These are phyloP conservation scores for Nannochloropsis oceanica DNA, from an alignment of 108 stramenopile species.

Conservation along the genomic window DNA sequence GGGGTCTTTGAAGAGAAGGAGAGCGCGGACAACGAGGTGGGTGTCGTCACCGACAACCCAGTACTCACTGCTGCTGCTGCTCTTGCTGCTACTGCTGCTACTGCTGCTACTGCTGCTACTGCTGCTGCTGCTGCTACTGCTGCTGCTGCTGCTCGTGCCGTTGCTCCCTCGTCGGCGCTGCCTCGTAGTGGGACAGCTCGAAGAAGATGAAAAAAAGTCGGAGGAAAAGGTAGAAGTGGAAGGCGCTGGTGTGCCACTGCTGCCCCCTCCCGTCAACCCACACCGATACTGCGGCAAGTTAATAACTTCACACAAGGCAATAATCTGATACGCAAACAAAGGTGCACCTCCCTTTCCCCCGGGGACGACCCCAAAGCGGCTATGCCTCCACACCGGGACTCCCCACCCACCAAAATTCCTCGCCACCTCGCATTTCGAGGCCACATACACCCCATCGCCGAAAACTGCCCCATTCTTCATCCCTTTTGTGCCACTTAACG, in stretches of 20 bases:
- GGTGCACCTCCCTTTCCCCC: not conserved
- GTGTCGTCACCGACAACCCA: not conserved
- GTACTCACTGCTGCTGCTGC: not conserved
- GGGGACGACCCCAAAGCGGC: not conserved
- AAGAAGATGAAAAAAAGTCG: no score
- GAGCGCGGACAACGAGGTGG: not conserved
- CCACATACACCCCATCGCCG: not conserved
- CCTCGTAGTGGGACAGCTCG: no score
- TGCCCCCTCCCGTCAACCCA: not conserved
- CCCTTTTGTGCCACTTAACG: not conserved
- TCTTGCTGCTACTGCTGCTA: not conserved
- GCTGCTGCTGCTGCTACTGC: not conserved
- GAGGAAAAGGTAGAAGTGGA: not conserved
- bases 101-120: not conserved
- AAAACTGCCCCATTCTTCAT: not conserved
- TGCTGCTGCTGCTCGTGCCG: not conserved
- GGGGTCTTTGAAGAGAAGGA: not conserved
- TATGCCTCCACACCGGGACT: not conserved
- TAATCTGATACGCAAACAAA: not conserved
- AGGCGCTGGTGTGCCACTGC: not conserved
- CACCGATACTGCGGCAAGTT: not conserved
- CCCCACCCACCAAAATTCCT: not conserved
- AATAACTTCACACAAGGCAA: not conserved
- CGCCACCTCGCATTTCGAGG: not conserved
- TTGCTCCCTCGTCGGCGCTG: no score